Base-by-base conservation (phyloP, 73 alveolate genomes). In the Halteria grandinella region DNA sequence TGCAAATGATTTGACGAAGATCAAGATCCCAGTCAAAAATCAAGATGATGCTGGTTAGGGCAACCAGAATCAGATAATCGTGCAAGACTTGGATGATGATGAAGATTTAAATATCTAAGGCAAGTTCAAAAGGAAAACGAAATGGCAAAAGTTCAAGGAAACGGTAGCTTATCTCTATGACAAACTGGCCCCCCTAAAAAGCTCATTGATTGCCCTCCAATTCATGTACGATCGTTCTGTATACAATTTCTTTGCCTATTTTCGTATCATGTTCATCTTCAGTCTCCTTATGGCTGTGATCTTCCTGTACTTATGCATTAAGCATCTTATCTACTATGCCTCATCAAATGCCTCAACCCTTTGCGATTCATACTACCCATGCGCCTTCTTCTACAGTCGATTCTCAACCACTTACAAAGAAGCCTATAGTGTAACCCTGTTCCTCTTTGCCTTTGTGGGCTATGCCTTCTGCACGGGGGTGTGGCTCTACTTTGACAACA, bases 311-410 rank as follows among this genome's bases (percentile, higher is more conserved):
- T 24, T 82, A 1, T 48, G 63, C 55, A 0, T 55, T 6, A 36
- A 25, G 50, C 91, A 82, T 49, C 4, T 58, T 6, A 32, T 41
- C 11, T 20, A 36, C 11, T 71, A 57, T 70, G 15, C 24, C 20
- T 45, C 34, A 2, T 2, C 23, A 18, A 18, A 5, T 4, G 64
- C 66, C 5, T 28, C 44, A 3, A 45, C 36, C 25, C 41, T 70
- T 10, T 82, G 91, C 25, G 75, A 59, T 48, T 14, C 40, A 5
- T 82, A 52, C 52, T 82, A 62, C 76, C 91, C 91, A 2, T 82
- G 91, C 82, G 40, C 80, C 62, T 24, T 54, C 4, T 71, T 71
- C 37, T 82, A 72, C 60, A 63, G 78, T 1, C 25, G 86, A n/a
- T 82, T 82, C 57, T 11, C 34, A 12, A 17, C 51, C 14, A 12